These are phyloP conservation scores for Pseudogymnoascus sp. DNA, from an alignment of 2,329 filamentous ascomycete genomes.

Conservation along the genomic window DNA sequence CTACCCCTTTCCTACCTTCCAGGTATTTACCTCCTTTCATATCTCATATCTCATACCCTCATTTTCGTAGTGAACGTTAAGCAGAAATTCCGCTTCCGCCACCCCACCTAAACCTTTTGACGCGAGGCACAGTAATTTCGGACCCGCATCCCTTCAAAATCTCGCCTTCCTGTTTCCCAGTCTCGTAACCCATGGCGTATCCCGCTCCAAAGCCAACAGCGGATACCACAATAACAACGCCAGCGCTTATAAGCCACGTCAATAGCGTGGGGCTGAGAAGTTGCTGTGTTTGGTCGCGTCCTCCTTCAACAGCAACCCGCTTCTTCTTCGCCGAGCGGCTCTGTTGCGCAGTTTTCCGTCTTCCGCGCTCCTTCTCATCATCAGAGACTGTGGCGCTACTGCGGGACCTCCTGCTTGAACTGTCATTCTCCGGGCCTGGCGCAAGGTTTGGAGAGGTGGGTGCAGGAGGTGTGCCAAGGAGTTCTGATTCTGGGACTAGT, in stretches of 20 bases:
- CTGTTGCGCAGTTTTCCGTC: not conserved
- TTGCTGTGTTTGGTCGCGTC: conserved; percentile 10
- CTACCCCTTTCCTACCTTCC: not conserved
- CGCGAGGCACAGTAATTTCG: conserved; percentile 28
- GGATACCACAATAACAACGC: conserved; percentile 60
- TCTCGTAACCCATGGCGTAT: conserved; percentile 60
- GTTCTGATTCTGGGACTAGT: conserved; percentile 54
- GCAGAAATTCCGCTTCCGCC: conserved; percentile 7
- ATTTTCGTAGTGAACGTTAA: conserved; percentile 1
- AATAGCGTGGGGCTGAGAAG: conserved; percentile 53
- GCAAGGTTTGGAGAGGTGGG: conserved; percentile 23
- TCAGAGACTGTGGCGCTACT: not conserved
- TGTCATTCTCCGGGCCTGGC: conserved; percentile 37
- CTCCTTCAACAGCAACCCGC: conserved; percentile 31
- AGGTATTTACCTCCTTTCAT: not conserved
- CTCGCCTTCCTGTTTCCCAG: conserved; percentile 50
- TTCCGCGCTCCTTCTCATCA: conserved; percentile 1
- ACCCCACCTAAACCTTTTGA: conserved; percentile 12
- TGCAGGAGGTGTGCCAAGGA: conserved; percentile 36
- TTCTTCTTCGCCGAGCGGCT: conserved; percentile 38
- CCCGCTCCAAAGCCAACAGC: conserved; percentile 64
- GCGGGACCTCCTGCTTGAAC: conserved; percentile 12
- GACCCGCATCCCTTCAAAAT: conserved; percentile 30
- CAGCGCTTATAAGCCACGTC: conserved; percentile 58
- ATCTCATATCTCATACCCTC: not conserved